Evolutionary conservation across 176 grass and related monocot genomes (phyloP).

Genomic region (Aegilops longissima): DNA sequence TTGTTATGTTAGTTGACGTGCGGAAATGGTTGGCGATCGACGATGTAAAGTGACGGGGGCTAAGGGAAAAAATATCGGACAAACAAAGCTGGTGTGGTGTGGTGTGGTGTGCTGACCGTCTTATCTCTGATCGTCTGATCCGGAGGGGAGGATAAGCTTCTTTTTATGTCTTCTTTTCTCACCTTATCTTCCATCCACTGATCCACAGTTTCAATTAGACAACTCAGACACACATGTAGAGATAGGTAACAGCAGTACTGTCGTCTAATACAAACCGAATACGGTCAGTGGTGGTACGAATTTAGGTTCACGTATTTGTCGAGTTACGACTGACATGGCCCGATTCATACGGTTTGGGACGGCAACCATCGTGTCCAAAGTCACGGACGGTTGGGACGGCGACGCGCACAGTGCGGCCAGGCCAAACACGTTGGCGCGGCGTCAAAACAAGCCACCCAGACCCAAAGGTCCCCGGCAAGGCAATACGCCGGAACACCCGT

Average conservation of each 20-base stretch:
- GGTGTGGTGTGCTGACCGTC: slow-evolving; percentile 17
- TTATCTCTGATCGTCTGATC: slow-evolving; percentile 37
- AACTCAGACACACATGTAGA: no score
- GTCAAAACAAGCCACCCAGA: slow-evolving; percentile 20
- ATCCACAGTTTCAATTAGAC: no score
- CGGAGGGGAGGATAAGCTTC: slow-evolving; percentile 4
- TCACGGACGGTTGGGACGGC: not conserved
- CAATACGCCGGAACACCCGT: not conserved
- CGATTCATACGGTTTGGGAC: not conserved
- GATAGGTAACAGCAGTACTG: no score
- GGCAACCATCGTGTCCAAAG: not conserved
- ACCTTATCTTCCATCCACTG: not conserved
- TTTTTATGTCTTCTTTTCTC: not conserved
- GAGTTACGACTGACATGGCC: not conserved
- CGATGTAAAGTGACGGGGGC: not conserved
- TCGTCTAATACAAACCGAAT: no score
- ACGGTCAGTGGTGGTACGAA: no score
- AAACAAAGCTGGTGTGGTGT: slow-evolving; percentile 28
- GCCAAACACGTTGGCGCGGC: slow-evolving; percentile 32
- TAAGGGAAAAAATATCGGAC: not conserved
- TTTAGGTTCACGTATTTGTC: not conserved
- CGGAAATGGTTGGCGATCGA: not conserved
- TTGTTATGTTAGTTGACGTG: not conserved
- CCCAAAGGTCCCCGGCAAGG: not conserved
- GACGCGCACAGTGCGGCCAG: not conserved